Conservation (phyloP, 495 filamentous ascomycete species). For the Trichoderma erinaceum region DNA sequence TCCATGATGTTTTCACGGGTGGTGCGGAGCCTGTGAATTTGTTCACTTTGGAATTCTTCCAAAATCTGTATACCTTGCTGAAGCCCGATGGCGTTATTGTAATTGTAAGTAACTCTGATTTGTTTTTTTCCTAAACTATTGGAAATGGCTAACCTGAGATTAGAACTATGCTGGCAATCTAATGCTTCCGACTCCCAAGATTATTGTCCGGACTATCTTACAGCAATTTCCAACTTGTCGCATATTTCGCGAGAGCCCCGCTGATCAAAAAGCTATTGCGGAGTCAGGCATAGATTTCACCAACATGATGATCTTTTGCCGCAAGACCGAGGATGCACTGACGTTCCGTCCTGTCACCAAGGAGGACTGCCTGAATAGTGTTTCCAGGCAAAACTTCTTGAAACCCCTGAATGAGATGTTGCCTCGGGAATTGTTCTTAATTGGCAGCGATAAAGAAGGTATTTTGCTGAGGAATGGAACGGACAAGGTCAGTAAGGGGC, state of each 20-base stretch:
- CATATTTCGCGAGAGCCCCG: constrained; percentile 73
- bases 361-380: constrained; percentile 65
- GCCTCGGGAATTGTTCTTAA: constrained; percentile 36
- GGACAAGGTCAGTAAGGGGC: constrained; percentile 57
- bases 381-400: constrained; percentile 60
- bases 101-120: constrained; percentile 54
- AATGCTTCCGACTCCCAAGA: constrained; percentile 58
- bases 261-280: constrained; percentile 31
- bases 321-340: constrained; percentile 41
- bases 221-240: constrained; percentile 72
- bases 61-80: constrained; percentile 59
- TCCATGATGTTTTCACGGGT: constrained; percentile 98
- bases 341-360: constrained; percentile 61
- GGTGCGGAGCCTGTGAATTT: constrained; percentile 83
- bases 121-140: neutral
- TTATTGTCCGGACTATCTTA: constrained; percentile 66
- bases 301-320: constrained; percentile 82
- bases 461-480: constrained; percentile 53
- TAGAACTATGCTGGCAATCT: constrained; percentile 98
- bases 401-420: constrained; percentile 68
- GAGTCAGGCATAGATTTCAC: constrained; percentile 62
- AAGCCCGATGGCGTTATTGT: constrained; percentile 77
- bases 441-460: constrained; percentile 23
- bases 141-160: constrained; percentile 16
- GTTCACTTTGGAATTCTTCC: constrained; percentile 80